Evolutionary conservation across 2,329 filamentous ascomycete species (phyloP), one percentile per base, ranked within the genome.

Genomic region (Ascocoryne sarcoides): DNA sequence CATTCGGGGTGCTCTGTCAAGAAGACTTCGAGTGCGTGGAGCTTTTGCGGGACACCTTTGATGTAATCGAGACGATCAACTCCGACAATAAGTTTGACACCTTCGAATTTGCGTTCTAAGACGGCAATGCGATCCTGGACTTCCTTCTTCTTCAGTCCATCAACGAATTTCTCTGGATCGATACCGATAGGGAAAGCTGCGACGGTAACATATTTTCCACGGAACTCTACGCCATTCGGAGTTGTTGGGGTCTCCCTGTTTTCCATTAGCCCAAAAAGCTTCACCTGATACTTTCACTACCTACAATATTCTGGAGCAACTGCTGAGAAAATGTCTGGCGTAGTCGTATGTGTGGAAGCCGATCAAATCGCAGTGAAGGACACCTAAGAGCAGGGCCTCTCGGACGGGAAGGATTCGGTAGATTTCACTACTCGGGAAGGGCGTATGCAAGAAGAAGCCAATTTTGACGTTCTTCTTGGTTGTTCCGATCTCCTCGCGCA

Each of bases 341-440:
- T 98, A 98, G 66, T 96, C 90, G 67, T 95, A 96, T 19, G 92
- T 98, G 65, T 98, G 92, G 70, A 98, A 96, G 21, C 92, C 92
- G 58, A 96, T 87, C 44, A 98, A 69, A 60, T 96, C 92, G 67
- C 90, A 95, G 60, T 94, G 84, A 23, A 98, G 72, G 29, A 96
- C 79, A 41, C 92, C 89, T 36, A 83, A 73, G 32, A 98, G 74
- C 37, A 96, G 79, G 56, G 87, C 82, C 60, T 95, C 88, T 48
- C 92, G 79, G 20, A 96, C 90, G 1, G 92, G 92, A 7, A 96
- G 70, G 50, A 96, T 95, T 48, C 92, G 79, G 66, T 95, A 96
- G 58, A 96, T 95, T 64, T 96, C 90, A 54, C 85, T 93, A 61
- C 86, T 94, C 10, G 92, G 92, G 65, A 96, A 98, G 1, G 92